Evolutionary conservation across 2,329 filamentous ascomycete species (phyloP).

Genomic region (Talaromyces albobiverticillius): DNA sequence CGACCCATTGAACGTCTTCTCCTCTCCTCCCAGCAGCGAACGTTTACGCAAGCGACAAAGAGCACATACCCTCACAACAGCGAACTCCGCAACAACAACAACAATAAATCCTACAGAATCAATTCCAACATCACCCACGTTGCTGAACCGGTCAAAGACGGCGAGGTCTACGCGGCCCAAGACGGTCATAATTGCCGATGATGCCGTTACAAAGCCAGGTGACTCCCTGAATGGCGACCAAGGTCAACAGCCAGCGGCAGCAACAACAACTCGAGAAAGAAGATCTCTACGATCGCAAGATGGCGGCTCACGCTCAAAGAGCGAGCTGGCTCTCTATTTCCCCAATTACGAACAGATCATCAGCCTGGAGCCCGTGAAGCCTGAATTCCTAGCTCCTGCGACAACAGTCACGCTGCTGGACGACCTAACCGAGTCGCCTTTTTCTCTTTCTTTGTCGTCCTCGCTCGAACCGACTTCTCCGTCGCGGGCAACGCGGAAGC

Average conservation of each 20-base stretch:
- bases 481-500: conserved; percentile 8
- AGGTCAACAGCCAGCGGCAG: neutral
- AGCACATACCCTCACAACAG: neutral
- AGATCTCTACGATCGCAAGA: conserved; percentile 84
- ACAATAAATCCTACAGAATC: neutral
- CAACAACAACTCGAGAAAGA: conserved; percentile 47
- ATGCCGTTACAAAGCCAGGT: neutral
- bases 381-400: conserved; percentile 69
- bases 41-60: neutral
- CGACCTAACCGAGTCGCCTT: conserved; percentile 41
- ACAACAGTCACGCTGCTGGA: conserved; percentile 72
- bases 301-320: conserved; percentile 77
- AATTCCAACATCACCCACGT: too few species aligned
- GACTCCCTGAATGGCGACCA: neutral
- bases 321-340: conserved; percentile 86
- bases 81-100: neutral
- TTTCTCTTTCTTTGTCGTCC: conserved; percentile 22
- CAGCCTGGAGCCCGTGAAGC: conserved; percentile 75
- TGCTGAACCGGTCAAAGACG: too few species aligned
- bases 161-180: neutral
- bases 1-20: conserved; percentile 26
- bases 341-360: conserved; percentile 93
- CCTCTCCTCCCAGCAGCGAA: conserved; percentile 15
- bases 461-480: conserved; percentile 9
- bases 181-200: conserved; percentile 8